Conservation (phyloP, 2,329 filamentous ascomycete species). For the Claviceps humidiphila region DNA sequence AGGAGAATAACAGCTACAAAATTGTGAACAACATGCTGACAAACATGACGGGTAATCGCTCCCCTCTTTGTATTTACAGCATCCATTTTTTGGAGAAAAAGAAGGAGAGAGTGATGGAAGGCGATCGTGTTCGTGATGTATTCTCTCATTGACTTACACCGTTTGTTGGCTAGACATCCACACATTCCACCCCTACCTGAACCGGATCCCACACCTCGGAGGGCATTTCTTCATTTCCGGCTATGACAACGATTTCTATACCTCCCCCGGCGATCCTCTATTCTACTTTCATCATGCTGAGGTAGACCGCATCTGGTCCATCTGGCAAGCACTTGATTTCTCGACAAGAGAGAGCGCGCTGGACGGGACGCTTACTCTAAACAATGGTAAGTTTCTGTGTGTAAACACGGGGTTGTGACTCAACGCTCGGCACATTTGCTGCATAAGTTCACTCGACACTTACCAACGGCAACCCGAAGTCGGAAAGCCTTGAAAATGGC, state of each 20-base stretch:
- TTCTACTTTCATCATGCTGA: slow-evolving; percentile 5
- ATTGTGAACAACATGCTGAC: neutral
- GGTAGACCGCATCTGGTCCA: slow-evolving; percentile 4
- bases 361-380: neutral
- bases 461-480: neutral
- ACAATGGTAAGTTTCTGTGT: slow-evolving; percentile 1
- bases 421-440: too few relatives aligned
- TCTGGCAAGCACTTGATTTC: slow-evolving; percentile 6
- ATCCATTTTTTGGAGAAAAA: too few relatives aligned
- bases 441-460: neutral
- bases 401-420: neutral
- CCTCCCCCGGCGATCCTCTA: slow-evolving; percentile 2
- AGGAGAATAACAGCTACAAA: neutral
- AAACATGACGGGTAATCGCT: neutral
- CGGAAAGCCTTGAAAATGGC: too few relatives aligned
- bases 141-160: neutral
- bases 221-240: slow-evolving; percentile 1
- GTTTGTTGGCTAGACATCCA: neutral
- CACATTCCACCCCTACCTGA: slow-evolving; percentile 1
- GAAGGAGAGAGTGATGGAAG: neutral
- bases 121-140: too few relatives aligned
- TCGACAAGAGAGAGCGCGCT: neutral
- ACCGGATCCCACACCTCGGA: neutral
- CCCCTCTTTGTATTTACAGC: too few relatives aligned
- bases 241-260: slow-evolving; percentile 3